These are phyloP conservation scores for Coffea canephora DNA, from an alignment of 257 asterid genomes.

Conservation along the genomic window DNA sequence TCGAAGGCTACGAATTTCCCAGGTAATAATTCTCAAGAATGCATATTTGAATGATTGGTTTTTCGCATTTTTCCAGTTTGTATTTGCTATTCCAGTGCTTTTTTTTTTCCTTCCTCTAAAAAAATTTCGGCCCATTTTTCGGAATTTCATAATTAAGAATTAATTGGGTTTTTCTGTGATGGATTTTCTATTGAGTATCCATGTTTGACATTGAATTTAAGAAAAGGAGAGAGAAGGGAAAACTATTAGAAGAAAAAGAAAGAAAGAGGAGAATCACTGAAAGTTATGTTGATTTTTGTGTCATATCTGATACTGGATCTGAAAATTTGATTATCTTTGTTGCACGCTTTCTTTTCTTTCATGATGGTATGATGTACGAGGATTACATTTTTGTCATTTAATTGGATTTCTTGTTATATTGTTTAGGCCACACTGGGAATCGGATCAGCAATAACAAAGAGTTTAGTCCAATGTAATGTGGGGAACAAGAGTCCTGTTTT, in stretches of 20 bases:
- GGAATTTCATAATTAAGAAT: not conserved
- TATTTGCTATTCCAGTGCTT: not conserved
- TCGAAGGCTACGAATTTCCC: constrained; percentile 79
- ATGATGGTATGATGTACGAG: not conserved
- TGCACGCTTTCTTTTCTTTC: not conserved
- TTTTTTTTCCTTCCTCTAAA: not conserved
- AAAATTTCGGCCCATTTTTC: too few relatives aligned
- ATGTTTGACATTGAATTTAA: not conserved
- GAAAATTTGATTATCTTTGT: not conserved
- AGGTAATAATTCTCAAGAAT: constrained; percentile 34
- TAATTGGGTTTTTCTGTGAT: not conserved
- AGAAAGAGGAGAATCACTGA: not conserved
- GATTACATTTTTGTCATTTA: not conserved
- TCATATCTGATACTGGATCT: not conserved
- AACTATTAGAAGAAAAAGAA: not conserved
- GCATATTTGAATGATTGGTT: not conserved
- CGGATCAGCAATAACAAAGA: constrained; percentile 49
- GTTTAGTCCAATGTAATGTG: constrained; percentile 72
- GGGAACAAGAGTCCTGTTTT: constrained; percentile 66
- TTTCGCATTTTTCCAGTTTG: not conserved
- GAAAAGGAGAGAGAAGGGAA: not conserved
- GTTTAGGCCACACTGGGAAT: constrained; percentile 74
- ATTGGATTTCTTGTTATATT: constrained; percentile 12
- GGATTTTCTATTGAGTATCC: not conserved
- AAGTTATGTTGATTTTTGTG: too few relatives aligned